Evolutionary conservation across 2,329 filamentous ascomycete genomes (phyloP), one percentile per base, ranked within the genome.

Genomic region (Rasamsonia emersonii): DNA sequence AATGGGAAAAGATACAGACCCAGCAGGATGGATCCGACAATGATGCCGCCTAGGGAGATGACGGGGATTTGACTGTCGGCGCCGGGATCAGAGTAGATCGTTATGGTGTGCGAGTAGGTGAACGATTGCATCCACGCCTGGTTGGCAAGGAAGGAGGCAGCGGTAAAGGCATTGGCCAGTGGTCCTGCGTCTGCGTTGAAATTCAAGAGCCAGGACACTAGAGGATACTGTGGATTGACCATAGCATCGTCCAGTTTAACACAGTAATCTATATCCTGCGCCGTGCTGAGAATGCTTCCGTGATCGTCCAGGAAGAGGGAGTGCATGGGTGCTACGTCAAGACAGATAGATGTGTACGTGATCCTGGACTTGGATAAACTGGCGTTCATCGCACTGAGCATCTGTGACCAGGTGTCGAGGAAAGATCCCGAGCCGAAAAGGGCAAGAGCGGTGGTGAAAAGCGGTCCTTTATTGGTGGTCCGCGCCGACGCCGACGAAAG

Each of bases 121-220:
- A 23, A 8, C n/a, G 20, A 23, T 23, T 23, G 20, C 16, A 40
- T 25, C 37, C 37, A 38, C 6, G 23, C 24, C 13, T 35, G 16
- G 15, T 38, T 44, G 9, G 40, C 40, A 9, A 43, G 33, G 25
- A 35, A 43, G 3, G 36, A 24, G 3, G 38, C 33, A 24, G 38
- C 30, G 6, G 33, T 37, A 29, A 44, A 39, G 9, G 35, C 34
- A 25, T 40, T 35, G 3, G 10, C 21, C 20, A 41, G 24, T 11
- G 24, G 20, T 9, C 30, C 34, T 6, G 16, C 19, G 3, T 28
- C 18, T 14, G 25, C 20, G 2, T 6, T 18, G 9, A 30, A 37
- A 14, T 42, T 23, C 11, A n/a, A 24, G 18, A 30, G 18, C 18
- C 32, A 24, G 15, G 17, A 13, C 4, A 7, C 7, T n/a, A 18